A percentile compares a stretch with the other conserved stretches of the same genome.
phyloP scores from a whole-genome alignment of 140 eudicot genomes.

The Erigeron philadelphicus region DNA sequence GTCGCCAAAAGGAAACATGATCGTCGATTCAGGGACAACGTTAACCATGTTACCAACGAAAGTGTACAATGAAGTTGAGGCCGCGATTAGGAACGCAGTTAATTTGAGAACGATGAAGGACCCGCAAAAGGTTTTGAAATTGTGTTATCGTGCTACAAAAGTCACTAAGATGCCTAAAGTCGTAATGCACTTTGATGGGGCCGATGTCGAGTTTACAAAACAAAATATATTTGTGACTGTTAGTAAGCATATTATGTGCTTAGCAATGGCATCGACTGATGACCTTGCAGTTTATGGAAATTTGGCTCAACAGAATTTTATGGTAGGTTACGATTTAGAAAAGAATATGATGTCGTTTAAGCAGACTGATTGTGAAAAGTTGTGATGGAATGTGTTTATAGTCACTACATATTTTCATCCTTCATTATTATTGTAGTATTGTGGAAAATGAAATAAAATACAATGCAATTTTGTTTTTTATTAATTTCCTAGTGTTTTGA shows the following conservation, averaged over 20 bases:
- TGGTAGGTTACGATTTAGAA: conserved; percentile 54
- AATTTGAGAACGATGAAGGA: conserved; percentile 29
- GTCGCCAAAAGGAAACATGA: conserved; percentile 43
- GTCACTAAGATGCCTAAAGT: conserved; percentile 26
- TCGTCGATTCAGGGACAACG: conserved; percentile 70
- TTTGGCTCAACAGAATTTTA: conserved; percentile 45
- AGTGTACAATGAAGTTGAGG: conserved; percentile 19
- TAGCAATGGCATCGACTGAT: conserved; percentile 31
- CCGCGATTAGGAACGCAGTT: conserved; percentile 22
- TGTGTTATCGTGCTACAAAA: conserved; percentile 32
- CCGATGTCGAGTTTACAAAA: conserved; percentile 38
- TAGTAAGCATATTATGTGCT: conserved; percentile 35
- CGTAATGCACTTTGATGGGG: conserved; percentile 52
- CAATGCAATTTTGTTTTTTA: no score
- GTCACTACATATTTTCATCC: no score
- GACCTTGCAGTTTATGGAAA: conserved; percentile 38
- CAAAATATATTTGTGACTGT: conserved; percentile 28
- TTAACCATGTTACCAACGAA: conserved; percentile 36
- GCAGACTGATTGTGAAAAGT: conserved; percentile 41
- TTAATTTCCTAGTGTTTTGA: no score
- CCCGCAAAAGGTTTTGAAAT: conserved; percentile 25
- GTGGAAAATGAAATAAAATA: no score
- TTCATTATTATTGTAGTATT: no score
- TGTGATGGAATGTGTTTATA: conserved; percentile 16
- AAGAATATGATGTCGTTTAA: conserved; percentile 45